Evolutionary conservation across 2,329 filamentous ascomycete genomes (phyloP), one percentile per base, ranked within the genome.

Genomic region (Fusarium hostae): DNA sequence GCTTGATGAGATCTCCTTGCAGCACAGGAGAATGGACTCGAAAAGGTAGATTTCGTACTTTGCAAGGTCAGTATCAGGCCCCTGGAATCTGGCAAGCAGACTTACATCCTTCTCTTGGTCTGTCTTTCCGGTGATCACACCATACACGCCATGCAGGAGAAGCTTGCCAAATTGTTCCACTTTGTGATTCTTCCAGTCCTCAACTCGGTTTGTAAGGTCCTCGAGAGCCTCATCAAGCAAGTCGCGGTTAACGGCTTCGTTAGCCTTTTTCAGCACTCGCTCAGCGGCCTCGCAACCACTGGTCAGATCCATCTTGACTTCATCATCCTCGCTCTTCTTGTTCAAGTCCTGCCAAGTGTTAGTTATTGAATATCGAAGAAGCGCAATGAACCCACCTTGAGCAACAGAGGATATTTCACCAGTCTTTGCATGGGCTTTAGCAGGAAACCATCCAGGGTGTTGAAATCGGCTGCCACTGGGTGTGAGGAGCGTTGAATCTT

Each of bases 41-140:
- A 99, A 99, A 34, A 99, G 90, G 82, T 97, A 99, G 68, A 99
- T 97, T 81, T 97, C 95, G 80, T 98, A 99, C 93, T 97, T 75
- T 41, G 18, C 28, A n/a, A 12, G 20, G 70, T 78, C 45, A 78
- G 74, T 34, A 28, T 51, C 16, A 6, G 7, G 22, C 15, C 39
- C 10, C 20, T 35, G 6, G 37, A 84, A 88, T 40, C n/a, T 20
- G 22, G 39, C 10, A 26, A n/a, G 10, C 26, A 40, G n/a, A 70
- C 76, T 79, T 82, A 95, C 93, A 81, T 98, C 95, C 87, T 95
- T 92, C 83, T 97, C 95, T 75, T 94, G 91, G 67, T 98, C 95
- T 78, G 91, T 97, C 82, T 93, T 92, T 74, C 91, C 92, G 28
- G 97, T 98, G 35, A 97, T 86, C 43, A 99, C 95, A 1, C 93